These are phyloP conservation scores for Rubia yunnanensis DNA, from an alignment of 257 asterid species.

Conservation along the genomic window DNA sequence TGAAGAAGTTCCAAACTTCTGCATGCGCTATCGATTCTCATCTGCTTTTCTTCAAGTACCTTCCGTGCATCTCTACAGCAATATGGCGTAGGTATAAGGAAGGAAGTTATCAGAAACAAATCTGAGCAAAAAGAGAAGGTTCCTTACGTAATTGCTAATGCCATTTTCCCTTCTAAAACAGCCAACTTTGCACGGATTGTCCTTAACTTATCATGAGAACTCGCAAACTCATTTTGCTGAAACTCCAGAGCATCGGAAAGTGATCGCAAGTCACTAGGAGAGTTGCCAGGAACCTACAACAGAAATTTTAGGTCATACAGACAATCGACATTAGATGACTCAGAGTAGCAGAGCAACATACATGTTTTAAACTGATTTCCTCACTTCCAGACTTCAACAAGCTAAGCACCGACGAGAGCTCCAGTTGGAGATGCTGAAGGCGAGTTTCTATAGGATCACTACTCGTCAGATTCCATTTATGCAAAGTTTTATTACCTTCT, in stretches of 20 bases:
- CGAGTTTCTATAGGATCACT: slow-evolving; percentile 37
- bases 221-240: slow-evolving; percentile 69
- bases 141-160: slow-evolving; percentile 52
- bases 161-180: slow-evolving; percentile 72
- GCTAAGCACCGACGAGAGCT: slow-evolving; percentile 54
- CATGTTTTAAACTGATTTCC: slow-evolving; percentile 39
- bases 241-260: slow-evolving; percentile 79
- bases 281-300: slow-evolving; percentile 39
- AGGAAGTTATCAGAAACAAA: not conserved
- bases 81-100: slow-evolving; percentile 3
- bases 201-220: slow-evolving; percentile 54
- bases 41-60: slow-evolving; percentile 48
- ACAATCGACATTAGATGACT: not conserved
- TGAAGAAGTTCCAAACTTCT: slow-evolving; percentile 63
- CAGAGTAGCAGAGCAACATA: slow-evolving; percentile 11
- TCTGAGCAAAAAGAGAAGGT: slow-evolving; percentile 5
- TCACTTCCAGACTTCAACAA: slow-evolving; percentile 46
- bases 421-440: slow-evolving; percentile 54
- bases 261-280: slow-evolving; percentile 28
- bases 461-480: slow-evolving; percentile 24
- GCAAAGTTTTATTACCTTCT: slow-evolving; percentile 25
- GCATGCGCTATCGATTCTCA: slow-evolving; percentile 40
- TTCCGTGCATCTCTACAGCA: slow-evolving; percentile 56
- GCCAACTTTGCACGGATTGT: slow-evolving; percentile 68
- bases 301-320: not conserved